These are phyloP conservation scores for Cadophora sp. DNA, from an alignment of 2,329 filamentous ascomycete genomes.

Conservation along the genomic window DNA sequence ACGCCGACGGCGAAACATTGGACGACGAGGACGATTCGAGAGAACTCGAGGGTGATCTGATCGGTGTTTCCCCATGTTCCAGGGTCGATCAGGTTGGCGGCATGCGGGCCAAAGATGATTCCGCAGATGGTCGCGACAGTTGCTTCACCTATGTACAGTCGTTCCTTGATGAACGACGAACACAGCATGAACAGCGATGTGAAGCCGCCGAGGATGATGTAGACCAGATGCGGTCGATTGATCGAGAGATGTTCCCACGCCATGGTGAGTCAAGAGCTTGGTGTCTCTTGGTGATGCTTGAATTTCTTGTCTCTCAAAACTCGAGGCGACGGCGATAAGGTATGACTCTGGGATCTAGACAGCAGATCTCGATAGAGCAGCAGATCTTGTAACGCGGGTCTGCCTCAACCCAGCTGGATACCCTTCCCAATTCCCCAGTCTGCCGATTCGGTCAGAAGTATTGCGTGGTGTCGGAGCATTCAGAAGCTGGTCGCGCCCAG, in stretches of 20 bases:
- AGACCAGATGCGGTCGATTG: conserved; percentile 96
- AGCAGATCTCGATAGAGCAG: not conserved
- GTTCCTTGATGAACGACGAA: conserved; percentile 97
- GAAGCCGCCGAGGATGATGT: conserved; percentile 97
- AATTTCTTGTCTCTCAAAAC: conserved; percentile 4
- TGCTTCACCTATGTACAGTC: conserved; percentile 97
- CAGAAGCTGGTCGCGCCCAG: conserved; percentile 54
- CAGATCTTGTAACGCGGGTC: not conserved
- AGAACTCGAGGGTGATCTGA: conserved; percentile 88
- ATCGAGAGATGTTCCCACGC: conserved; percentile 83
- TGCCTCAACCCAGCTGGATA: conserved; percentile 27
- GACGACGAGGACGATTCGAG: conserved; percentile 86
- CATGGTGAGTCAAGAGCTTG: conserved; percentile 54
- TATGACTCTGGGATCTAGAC: not conserved
- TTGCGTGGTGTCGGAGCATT: conserved; percentile 50
- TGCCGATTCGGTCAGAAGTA: conserved; percentile 42
- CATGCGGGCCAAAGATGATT: conserved; percentile 88
- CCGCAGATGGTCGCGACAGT: conserved; percentile 90
- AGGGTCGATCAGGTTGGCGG: conserved; percentile 80
- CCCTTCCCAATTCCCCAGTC: conserved; percentile 42
- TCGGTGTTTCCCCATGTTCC: conserved; percentile 81
- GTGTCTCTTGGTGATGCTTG: conserved; percentile 16
- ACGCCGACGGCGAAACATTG: conserved; percentile 84
- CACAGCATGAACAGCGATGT: conserved; percentile 98
- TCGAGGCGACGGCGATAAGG: conserved; percentile 10